These are phyloP conservation scores for Dentipellis sp. DNA, from an alignment of 768 basidiomycete genomes.

Conservation along the genomic window DNA sequence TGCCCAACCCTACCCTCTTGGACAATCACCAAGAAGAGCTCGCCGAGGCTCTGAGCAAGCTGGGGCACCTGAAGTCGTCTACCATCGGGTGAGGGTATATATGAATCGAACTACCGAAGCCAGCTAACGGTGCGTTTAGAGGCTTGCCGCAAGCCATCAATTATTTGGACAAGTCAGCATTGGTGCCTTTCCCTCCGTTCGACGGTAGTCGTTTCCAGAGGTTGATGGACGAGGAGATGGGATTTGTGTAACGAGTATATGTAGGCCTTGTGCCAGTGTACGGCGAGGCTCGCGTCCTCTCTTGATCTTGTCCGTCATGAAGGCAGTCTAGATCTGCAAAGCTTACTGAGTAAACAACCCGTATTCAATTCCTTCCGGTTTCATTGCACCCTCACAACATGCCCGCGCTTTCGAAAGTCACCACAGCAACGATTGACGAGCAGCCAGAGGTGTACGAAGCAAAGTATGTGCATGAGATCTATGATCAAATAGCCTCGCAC, in stretches of 20 bases:
- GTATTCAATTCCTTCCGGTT: neutral
- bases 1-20: constrained; percentile 82
- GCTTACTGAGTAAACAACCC: too few species aligned
- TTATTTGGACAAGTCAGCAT: constrained; percentile 31
- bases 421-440: constrained; percentile 29
- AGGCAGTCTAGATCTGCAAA: too few species aligned
- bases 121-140: constrained; percentile 22
- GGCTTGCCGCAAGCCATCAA: constrained; percentile 46
- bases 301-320: neutral
- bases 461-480: constrained; percentile 71
- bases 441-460: constrained; percentile 57
- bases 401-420: constrained; percentile 10
- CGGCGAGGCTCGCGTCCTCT: neutral
- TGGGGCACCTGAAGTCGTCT: constrained; percentile 49
- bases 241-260: constrained; percentile 30
- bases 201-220: constrained; percentile 57
- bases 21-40: constrained; percentile 93
- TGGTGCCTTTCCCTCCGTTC: constrained; percentile 58
- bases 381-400: neutral
- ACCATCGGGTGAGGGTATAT: constrained; percentile 45
- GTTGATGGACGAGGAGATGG: constrained; percentile 74
- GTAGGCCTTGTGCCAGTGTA: neutral
- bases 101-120: neutral
- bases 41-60: constrained; percentile 52
- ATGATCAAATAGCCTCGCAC: constrained; percentile 79